Conservation (phyloP, 2,329 filamentous ascomycete species). For the Trichoderma lentiforme region DNA sequence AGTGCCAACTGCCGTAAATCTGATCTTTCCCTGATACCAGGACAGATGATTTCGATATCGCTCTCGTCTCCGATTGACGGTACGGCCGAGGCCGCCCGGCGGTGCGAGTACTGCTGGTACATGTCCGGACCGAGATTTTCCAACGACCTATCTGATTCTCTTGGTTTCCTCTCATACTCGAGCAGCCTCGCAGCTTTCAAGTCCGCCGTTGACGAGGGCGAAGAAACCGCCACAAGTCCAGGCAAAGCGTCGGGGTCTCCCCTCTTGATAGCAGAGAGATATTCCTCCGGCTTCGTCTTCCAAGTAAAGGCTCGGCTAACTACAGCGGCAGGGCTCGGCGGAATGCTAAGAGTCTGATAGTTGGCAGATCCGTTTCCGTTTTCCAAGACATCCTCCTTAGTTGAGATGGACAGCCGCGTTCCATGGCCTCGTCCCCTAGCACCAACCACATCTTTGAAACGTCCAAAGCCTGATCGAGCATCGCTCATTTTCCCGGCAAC, state of each 20-base stretch:
- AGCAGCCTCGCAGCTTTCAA: conserved; percentile 23
- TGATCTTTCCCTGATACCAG: conserved; percentile 26
- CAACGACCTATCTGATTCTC: conserved; percentile 28
- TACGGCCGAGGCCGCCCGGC: conserved; percentile 51
- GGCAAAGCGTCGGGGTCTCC: conserved; percentile 31
- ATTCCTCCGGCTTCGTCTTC: conserved; percentile 63
- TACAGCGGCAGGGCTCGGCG: conserved; percentile 37
- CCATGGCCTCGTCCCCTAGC: conserved; percentile 51
- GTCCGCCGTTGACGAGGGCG: conserved; percentile 30
- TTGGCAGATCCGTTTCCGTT: conserved; percentile 20
- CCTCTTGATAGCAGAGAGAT: conserved; percentile 42
- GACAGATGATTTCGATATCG: conserved; percentile 1
- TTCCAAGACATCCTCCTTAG: conserved; percentile 51
- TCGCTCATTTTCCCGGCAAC: conserved; percentile 77
- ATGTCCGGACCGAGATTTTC: conserved; percentile 39
- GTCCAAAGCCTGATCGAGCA: conserved; percentile 75
- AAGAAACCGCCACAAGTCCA: conserved; percentile 25
- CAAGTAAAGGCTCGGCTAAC: conserved; percentile 56
- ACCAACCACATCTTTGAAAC: conserved; percentile 70
- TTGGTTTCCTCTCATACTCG: conserved; percentile 24
- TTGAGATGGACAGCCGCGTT: conserved; percentile 46
- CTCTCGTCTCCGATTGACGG: conserved; percentile 58
- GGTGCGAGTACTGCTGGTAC: conserved; percentile 41
- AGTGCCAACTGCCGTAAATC: conserved; percentile 48
- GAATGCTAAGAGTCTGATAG: conserved; percentile 24